Conservation (phyloP, 768 basidiomycete species). For the Serendipita sp. region DNA sequence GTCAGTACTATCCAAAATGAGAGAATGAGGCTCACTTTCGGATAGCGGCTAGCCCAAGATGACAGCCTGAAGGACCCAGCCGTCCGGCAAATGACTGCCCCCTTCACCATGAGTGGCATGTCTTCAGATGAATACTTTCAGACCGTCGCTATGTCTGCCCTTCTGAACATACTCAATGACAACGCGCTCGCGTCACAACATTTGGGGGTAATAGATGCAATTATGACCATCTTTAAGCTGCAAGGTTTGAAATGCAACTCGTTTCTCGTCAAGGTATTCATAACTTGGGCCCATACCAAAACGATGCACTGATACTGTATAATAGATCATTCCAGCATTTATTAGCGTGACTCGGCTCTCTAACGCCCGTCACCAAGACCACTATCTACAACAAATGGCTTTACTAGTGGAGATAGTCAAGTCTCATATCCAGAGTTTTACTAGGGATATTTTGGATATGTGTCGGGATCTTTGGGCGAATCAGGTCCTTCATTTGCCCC, state of each 20-base stretch:
- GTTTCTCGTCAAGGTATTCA: conserved; percentile 72
- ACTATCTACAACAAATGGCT: conserved; percentile 87
- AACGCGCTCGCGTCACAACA: conserved; percentile 73
- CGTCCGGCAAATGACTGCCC: conserved; percentile 15
- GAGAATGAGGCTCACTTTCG: neutral
- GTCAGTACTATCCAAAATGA: conserved; percentile 24
- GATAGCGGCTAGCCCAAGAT: neutral
- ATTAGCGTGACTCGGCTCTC: conserved; percentile 71
- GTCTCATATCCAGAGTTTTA: conserved; percentile 88
- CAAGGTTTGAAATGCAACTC: conserved; percentile 92
- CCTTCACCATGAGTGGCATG: conserved; percentile 18
- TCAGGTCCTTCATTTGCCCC: conserved; percentile 65
- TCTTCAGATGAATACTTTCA: conserved; percentile 94
- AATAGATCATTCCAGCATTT: conserved; percentile 80
- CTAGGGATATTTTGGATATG: conserved; percentile 66
- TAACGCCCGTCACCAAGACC: conserved; percentile 71
- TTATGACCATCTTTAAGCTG: conserved; percentile 98
- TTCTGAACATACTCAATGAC: conserved; percentile 78
- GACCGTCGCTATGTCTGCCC: conserved; percentile 78
- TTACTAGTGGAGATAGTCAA: conserved; percentile 93
- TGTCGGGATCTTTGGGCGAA: conserved; percentile 88
- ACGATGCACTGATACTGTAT: conserved; percentile 21
- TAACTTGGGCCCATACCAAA: conserved; percentile 23
- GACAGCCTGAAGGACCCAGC: neutral
- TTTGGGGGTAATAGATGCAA: conserved; percentile 87